phyloP scores from a whole-genome alignment of 2,329 filamentous ascomycete genomes.

The Aureobasidium pullulans region DNA sequence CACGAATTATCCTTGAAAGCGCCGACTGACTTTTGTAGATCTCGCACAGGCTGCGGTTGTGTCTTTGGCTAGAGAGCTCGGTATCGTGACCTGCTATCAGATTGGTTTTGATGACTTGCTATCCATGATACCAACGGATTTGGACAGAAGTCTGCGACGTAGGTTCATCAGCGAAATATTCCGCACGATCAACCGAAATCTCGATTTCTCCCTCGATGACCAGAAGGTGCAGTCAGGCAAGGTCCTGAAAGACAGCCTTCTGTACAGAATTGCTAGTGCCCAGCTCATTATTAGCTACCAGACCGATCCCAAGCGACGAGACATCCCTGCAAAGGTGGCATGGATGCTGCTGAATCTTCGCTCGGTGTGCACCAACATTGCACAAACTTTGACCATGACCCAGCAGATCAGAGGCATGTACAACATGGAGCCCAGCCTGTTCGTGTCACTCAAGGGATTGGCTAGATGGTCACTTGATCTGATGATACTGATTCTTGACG shows the following conservation, averaged over 20 bases:
- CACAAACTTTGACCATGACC: constrained; percentile 20
- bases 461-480: constrained; percentile 71
- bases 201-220: constrained; percentile 75
- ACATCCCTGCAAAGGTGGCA: constrained; percentile 64
- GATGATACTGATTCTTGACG: constrained; percentile 48
- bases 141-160: constrained; percentile 53
- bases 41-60: constrained; percentile 23
- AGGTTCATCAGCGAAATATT: constrained; percentile 62
- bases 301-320: constrained; percentile 50
- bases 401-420: constrained; percentile 15
- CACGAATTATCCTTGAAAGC: background rate
- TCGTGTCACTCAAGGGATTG: constrained; percentile 65
- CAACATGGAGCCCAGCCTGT: constrained; percentile 49
- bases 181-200: constrained; percentile 60
- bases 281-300: constrained; percentile 71
- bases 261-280: constrained; percentile 71
- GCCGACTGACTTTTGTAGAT: background rate
- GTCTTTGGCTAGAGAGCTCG: constrained; percentile 28
- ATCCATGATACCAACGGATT: constrained; percentile 30
- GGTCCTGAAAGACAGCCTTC: constrained; percentile 62
- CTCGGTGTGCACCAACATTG: constrained; percentile 41
- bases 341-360: constrained; percentile 69
- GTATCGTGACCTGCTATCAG: constrained; percentile 33
- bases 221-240: constrained; percentile 52
- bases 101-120: constrained; percentile 44